phyloP scores from a whole-genome alignment of 192 early-diverging fungal species.

The Coemansia sp. region DNA sequence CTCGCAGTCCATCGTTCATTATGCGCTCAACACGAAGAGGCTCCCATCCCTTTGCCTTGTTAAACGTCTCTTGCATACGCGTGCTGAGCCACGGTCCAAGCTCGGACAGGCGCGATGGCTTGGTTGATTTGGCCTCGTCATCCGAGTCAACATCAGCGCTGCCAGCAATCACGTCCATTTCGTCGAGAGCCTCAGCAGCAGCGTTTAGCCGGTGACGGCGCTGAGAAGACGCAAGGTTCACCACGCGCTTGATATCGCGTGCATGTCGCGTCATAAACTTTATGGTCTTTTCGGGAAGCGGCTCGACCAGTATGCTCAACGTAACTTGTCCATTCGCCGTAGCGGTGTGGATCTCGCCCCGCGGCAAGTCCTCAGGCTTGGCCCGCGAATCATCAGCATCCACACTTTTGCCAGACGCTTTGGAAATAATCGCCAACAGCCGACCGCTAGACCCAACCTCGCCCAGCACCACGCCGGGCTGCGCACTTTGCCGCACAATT shows the following conservation, averaged over 20 bases:
- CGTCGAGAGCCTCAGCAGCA: slow-evolving; percentile 31
- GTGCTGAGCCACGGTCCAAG: slow-evolving; percentile 44
- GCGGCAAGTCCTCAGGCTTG: slow-evolving; percentile 23
- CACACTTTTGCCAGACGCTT: neutral
- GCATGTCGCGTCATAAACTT: slow-evolving; percentile 40
- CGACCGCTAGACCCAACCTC: slow-evolving; percentile 40
- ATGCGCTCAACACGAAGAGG: slow-evolving; percentile 41
- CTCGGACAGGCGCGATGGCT: slow-evolving; percentile 42
- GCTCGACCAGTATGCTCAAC: slow-evolving; percentile 42
- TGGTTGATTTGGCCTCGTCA: slow-evolving; percentile 8
- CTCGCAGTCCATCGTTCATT: slow-evolving; percentile 20
- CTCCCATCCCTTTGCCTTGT: slow-evolving; percentile 48
- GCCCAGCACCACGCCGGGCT: slow-evolving; percentile 37
- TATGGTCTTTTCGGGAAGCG: slow-evolving; percentile 40
- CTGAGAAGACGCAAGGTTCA: slow-evolving; percentile 29
- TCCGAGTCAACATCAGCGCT: slow-evolving; percentile 11
- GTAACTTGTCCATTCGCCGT: slow-evolving; percentile 48
- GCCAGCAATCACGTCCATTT: slow-evolving; percentile 7
- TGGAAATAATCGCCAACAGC: slow-evolving; percentile 34
- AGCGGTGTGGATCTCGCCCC: slow-evolving; percentile 42
- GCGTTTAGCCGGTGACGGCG: slow-evolving; percentile 26
- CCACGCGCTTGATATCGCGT: slow-evolving; percentile 38
- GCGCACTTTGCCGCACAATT: slow-evolving; percentile 57
- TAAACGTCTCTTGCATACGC: slow-evolving; percentile 33
- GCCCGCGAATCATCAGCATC: slow-evolving; percentile 8